Evolutionary conservation across 2,329 filamentous ascomycete species (phyloP).

Genomic region (Pseudopithomyces chartarum): DNA sequence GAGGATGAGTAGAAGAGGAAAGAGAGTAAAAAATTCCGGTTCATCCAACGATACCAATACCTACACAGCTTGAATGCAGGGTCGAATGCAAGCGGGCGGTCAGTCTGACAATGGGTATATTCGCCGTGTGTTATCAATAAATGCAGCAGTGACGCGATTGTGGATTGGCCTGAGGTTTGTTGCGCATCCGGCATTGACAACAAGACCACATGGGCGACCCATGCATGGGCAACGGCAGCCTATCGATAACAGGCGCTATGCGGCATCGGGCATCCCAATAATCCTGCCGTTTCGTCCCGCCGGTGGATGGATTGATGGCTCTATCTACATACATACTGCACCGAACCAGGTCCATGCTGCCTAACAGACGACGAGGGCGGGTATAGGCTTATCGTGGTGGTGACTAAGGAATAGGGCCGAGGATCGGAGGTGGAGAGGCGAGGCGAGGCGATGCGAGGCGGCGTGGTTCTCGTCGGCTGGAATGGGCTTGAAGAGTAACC

Average conservation of each 20-base stretch:
- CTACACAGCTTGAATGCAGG: too few relatives aligned
- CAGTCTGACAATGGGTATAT: constrained; percentile 5
- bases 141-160: constrained; percentile 6
- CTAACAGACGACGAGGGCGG: background rate
- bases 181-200: background rate
- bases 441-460: too few relatives aligned
- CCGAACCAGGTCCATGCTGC: too few relatives aligned
- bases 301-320: background rate
- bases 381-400: background rate
- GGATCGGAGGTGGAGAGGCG: background rate
- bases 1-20: constrained; percentile 64
- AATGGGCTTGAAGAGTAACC: background rate
- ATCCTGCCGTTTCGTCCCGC: constrained; percentile 5
- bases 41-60: background rate
- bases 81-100: background rate
- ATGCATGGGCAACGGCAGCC: background rate
- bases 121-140: constrained; percentile 18
- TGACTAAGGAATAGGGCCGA: background rate
- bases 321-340: too few relatives aligned
- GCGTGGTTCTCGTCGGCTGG: background rate
- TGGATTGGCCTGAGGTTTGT: constrained; percentile 1
- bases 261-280: constrained; percentile 6
- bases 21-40: background rate
- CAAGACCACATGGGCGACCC: background rate
- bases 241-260: constrained; percentile 6